Conservation (phyloP, 169 alveolate species). For the Plasmodium inui region DNA sequence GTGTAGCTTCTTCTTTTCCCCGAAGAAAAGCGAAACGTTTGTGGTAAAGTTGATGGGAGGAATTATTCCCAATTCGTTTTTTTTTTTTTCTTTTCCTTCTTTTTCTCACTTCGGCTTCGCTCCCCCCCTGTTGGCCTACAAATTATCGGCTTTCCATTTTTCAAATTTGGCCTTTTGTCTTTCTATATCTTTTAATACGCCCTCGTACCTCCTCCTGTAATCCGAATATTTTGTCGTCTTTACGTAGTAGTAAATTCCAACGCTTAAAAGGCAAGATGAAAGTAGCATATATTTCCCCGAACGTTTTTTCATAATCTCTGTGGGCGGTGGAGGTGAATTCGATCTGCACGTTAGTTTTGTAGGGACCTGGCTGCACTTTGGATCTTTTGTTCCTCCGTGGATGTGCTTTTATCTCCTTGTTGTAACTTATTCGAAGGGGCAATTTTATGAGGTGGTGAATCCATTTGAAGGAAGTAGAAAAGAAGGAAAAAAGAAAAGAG, state of each 20-base stretch:
- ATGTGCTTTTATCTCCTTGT: not conserved
- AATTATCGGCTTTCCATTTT: conserved; percentile 72
- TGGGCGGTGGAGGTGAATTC: not conserved
- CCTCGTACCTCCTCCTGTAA: conserved; percentile 65
- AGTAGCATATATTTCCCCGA: conserved; percentile 22
- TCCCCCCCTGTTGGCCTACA: conserved; percentile 10
- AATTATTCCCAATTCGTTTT: not conserved
- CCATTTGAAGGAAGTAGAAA: not conserved
- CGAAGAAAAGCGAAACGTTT: not conserved
- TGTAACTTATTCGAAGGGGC: not conserved
- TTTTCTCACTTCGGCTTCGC: not conserved
- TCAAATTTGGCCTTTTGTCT: conserved; percentile 68
- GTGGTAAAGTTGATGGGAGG: not conserved
- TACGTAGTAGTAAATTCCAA: conserved; percentile 71
- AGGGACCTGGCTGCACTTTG: not conserved
- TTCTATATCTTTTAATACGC: conserved; percentile 75
- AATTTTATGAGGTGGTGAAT: not conserved
- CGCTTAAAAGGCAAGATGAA: conserved; percentile 46
- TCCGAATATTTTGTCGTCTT: conserved; percentile 51
- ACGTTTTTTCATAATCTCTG: conserved; percentile 28
- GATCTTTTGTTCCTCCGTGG: not conserved
- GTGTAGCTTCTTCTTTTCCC: not conserved
- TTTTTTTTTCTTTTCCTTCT: not conserved
- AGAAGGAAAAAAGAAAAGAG: not conserved
- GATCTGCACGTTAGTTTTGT: not conserved